Conservation (phyloP, 164 flowering plant species). For the Vitis amurensis region DNA sequence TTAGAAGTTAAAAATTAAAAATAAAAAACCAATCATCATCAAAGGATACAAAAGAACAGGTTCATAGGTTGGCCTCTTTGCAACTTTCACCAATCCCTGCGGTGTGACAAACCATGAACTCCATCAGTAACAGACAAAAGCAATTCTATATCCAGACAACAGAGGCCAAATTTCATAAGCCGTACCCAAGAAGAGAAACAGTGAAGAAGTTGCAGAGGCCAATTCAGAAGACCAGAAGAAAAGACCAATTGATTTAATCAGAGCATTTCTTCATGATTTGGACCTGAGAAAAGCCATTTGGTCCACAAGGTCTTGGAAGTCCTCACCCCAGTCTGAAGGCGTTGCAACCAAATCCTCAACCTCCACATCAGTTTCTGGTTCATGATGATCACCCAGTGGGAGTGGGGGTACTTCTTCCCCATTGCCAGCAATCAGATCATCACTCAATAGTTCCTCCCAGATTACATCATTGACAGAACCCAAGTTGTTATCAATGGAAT, state of each 20-base stretch:
- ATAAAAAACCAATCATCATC: background rate
- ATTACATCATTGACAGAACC: conserved; percentile 22
- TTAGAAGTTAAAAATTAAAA: background rate
- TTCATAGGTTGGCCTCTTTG: conserved; percentile 19
- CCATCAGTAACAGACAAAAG: background rate
- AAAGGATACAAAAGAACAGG: conserved; percentile 22
- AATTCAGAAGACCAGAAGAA: conserved; percentile 1
- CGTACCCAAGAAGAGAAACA: conserved; percentile 6
- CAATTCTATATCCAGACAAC: background rate
- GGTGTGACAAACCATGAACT: conserved; percentile 6
- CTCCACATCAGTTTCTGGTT: conserved; percentile 33
- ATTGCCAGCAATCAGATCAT: conserved; percentile 28
- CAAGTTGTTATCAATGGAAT: conserved; percentile 13
- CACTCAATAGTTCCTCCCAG: conserved; percentile 48
- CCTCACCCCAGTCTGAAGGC: conserved; percentile 39
- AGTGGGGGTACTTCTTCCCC: conserved; percentile 23
- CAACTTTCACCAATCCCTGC: conserved; percentile 29
- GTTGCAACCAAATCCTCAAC: conserved; percentile 44
- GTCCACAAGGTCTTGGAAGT: conserved; percentile 47
- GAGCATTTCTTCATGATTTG: conserved; percentile 21
- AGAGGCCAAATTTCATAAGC: background rate
- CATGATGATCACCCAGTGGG: conserved; percentile 20
- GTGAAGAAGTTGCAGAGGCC: conserved; percentile 26
- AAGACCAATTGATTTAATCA: background rate
- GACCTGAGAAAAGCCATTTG: conserved; percentile 44